Evolutionary conservation across 257 asterid species (phyloP).

Genomic region (Rauvolfia tetraphylla): DNA sequence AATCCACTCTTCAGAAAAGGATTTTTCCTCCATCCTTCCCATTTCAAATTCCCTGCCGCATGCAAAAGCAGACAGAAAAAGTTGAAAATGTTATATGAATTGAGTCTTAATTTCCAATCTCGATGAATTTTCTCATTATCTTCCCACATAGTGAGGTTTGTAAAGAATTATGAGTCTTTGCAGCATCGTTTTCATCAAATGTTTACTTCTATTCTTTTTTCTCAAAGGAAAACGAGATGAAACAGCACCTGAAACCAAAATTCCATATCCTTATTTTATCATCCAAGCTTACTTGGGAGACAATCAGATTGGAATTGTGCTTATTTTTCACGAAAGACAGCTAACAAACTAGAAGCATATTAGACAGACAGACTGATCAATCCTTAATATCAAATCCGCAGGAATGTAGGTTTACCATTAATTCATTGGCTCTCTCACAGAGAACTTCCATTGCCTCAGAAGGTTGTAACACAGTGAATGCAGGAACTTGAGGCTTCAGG

Average conservation of each 20-base stretch:
- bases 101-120: not conserved
- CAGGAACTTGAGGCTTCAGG: slow-evolving; percentile 81
- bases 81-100: not conserved
- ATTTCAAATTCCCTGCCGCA: not conserved
- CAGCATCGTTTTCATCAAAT: not conserved
- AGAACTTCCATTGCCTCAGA: slow-evolving; percentile 86
- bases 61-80: not conserved
- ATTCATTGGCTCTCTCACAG: slow-evolving; percentile 47
- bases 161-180: not conserved
- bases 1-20: not conserved
- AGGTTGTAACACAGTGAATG: slow-evolving; percentile 74
- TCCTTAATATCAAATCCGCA: not conserved
- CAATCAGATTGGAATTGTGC: not conserved
- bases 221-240: not conserved
- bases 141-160: not conserved
- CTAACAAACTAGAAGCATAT: not conserved
- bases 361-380: not conserved
- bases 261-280: not conserved
- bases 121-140: not conserved
- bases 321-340: not conserved
- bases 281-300: not conserved
- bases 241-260: not conserved
- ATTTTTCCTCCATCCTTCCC: not conserved
- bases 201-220: not conserved
- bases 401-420: slow-evolving; percentile 42